These are phyloP conservation scores for Leishmania aethiopica DNA, from an alignment of 208 protist species.

Conservation along the genomic window DNA sequence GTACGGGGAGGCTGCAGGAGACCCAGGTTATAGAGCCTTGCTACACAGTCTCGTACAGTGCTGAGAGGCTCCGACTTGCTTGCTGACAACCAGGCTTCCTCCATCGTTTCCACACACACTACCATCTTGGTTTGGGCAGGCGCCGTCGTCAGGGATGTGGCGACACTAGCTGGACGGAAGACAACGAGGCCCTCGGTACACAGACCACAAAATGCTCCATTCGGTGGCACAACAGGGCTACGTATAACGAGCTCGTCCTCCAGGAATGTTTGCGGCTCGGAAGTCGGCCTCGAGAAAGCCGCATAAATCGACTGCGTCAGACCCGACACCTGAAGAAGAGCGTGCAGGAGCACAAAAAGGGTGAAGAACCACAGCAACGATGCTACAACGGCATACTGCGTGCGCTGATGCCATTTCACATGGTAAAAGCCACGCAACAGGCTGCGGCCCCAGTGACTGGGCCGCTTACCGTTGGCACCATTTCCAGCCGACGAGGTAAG, in stretches of 20 bases:
- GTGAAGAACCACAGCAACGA: neutral
- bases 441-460: neutral
- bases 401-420: neutral
- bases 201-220: neutral
- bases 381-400: neutral
- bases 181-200: constrained; percentile 21
- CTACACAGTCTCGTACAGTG: constrained; percentile 17
- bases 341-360: neutral
- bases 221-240: neutral
- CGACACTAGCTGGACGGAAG: neutral
- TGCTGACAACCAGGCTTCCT: neutral
- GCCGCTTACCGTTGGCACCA: neutral
- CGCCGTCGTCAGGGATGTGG: neutral
- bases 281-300: neutral
- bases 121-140: neutral
- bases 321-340: neutral
- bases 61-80: neutral
- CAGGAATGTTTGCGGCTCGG: neutral
- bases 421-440: neutral
- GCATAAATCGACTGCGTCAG: neutral
- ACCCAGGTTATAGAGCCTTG: constrained; percentile 10
- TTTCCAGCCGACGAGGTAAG: neutral
- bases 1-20: constrained; percentile 13
- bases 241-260: neutral
- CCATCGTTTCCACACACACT: constrained; percentile 10